Percentiles rank a stretch among this genome's conserved stretches.
Evolutionary conservation across 129 eudicot species (phyloP).

Genomic region (Chrysanthemum makinoi): DNA sequence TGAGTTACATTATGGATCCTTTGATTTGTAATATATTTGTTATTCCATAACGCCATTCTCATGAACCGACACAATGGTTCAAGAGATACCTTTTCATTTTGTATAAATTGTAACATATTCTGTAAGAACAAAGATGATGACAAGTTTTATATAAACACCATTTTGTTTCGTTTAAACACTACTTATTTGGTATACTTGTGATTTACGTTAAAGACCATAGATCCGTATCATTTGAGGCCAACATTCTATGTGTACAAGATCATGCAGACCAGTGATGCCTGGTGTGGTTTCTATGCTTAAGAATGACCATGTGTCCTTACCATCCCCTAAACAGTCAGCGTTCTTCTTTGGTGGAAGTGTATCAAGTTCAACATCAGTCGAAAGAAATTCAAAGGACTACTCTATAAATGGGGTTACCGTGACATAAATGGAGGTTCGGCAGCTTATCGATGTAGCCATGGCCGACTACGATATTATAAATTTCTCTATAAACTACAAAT

Average conservation of each 20-base stretch:
- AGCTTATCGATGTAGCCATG: background rate
- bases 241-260: slow-evolving; percentile 41
- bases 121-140: too few species aligned
- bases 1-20: too few species aligned
- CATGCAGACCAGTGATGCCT: slow-evolving; percentile 30
- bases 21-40: too few species aligned
- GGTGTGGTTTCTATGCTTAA: slow-evolving; percentile 29
- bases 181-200: too few species aligned
- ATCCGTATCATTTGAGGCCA: too few species aligned
- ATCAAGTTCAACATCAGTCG: slow-evolving; percentile 8
- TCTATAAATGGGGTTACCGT: slow-evolving; percentile 15
- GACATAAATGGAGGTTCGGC: slow-evolving; percentile 18
- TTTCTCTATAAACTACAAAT: background rate
- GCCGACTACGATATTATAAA: background rate
- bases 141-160: too few species aligned
- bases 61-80: too few species aligned
- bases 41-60: too few species aligned
- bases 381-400: slow-evolving; percentile 5
- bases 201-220: too few species aligned
- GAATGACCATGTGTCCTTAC: slow-evolving; percentile 27
- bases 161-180: too few species aligned
- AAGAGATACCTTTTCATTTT: too few species aligned
- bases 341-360: slow-evolving; percentile 5
- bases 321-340: slow-evolving; percentile 22
- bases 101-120: too few species aligned